Base-by-base conservation (phyloP, 768 basidiomycete genomes). In the Termitomyces sp. region DNA sequence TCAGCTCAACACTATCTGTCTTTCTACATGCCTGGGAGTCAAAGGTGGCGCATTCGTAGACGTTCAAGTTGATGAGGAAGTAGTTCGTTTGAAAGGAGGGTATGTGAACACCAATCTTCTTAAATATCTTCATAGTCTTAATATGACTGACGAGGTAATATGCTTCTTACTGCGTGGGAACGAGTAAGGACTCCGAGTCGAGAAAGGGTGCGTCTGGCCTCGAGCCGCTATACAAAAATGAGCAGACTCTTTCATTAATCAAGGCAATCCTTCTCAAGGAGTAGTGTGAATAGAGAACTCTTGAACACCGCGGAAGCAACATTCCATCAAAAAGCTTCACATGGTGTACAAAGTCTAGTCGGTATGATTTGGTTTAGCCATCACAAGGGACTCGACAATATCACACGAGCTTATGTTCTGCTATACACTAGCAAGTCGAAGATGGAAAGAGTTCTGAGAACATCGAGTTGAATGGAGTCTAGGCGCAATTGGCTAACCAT, bases 1-100 rank as follows among this genome's bases (percentile, higher is more conserved):
- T 59, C n/a, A 25, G 34, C 46, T 67, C 65, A 10, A 66, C 53
- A 5, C 65, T 23, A 42, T 47, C 60, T 12, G 59, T 57, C 25
- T 60, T 50, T 43, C 6, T 23, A 12, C 42, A 25, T 58, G 48
- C 56, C 61, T 55, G 23, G 43, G 63, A 19, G 56, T 57, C 35
- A 38, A 40, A n/a, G 51, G 17, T 1, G 46, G n/a, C 10, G 42
- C 6, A 10, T 9, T 56, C 16, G 48, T 32, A 44, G 21, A 21
- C 9, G 25, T 50, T 16, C 8, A 14, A 37, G 43, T 52, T 11
- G 17, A 10, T 51, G 5, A 42, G 19, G 17, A 21, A 27, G 37
- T 2, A 52, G 23, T n/a, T 34, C 5, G 7, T 17, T 32, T 16
- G 8, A 42, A 32, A 34, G 32, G 8, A 35, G 21, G 2, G 16